These are phyloP conservation scores for Tetrahymena elliotti DNA, from an alignment of 73 alveolate species.

Conservation along the genomic window DNA sequence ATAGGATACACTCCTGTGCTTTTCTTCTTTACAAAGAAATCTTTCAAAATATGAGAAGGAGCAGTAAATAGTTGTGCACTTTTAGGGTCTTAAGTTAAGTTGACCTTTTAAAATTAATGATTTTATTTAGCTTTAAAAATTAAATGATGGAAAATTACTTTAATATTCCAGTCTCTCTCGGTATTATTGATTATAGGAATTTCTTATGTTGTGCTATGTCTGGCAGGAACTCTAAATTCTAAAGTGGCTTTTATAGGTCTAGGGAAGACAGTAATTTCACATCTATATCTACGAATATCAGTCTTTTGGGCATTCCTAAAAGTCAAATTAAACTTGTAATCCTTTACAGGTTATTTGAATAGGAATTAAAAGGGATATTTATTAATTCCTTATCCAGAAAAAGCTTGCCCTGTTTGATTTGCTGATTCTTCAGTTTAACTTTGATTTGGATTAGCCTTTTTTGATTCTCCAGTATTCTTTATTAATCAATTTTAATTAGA, in stretches of 20 bases:
- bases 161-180: constrained; percentile 90
- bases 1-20: constrained; percentile 63
- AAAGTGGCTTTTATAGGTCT: constrained; percentile 86
- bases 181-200: constrained; percentile 94
- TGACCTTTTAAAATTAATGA: constrained; percentile 1
- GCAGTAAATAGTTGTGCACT: constrained; percentile 13
- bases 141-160: constrained; percentile 67
- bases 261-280: constrained; percentile 90
- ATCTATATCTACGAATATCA: constrained; percentile 93
- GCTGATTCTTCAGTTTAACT: constrained; percentile 10
- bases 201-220: constrained; percentile 84
- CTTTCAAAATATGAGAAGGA: constrained; percentile 19
- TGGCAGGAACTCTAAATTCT: constrained; percentile 92
- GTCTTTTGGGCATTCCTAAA: constrained; percentile 62
- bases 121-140: constrained; percentile 45
- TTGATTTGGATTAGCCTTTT: constrained; percentile 11
- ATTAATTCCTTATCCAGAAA: constrained; percentile 27
- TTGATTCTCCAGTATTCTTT: neutral
- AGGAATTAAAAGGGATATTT: constrained; percentile 31
- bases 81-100: constrained; percentile 6
- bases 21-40: constrained; percentile 69
- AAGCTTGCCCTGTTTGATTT: constrained; percentile 29
- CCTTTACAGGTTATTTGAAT: constrained; percentile 71
- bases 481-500: neutral
- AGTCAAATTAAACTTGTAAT: constrained; percentile 64